Base-by-base conservation (phyloP, 495 filamentous ascomycete species). In the Pyrenula aspistea region DNA sequence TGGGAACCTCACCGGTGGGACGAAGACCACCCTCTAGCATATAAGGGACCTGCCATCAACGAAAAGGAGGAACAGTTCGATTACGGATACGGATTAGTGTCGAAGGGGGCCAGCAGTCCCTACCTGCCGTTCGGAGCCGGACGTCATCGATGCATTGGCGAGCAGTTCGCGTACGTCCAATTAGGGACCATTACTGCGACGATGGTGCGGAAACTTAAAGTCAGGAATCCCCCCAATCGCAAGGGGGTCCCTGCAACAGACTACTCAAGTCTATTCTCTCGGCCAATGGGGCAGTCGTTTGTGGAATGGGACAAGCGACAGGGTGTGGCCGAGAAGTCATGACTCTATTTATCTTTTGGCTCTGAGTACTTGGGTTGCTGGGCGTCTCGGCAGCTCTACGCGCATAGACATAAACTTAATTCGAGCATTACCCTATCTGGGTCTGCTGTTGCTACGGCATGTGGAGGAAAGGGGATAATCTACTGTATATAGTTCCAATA, bases 1-100 rank as follows among this genome's bases (percentile, higher is more conserved):
- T 80, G 77, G 77, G 67, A 79, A 58, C 77, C 77, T 49, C 74
- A 78, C 63, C 75, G 77, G 23, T 80, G 77, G 78, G 74, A 78
- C 47, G 66, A 69, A 51, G 57, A 53, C 10, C 54, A 56, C 24
- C 20, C 36, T 22, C 55, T 60, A 4, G 25, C 20, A 12, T 24
- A 42, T 12, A 42, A 52, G 22, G 54, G 60, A 19, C 47, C 56
- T 1, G 36, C 61, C 53, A 67, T 63, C 55, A 57, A 67, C 10
- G 66, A 73, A 12, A 68, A 73, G 21, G 68, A 72, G 22, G 74
- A 77, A 60, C 68, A 72, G 65, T 61, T n/a, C n/a, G 73, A 76
- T 53, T 75, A 77, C 57, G 74, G 72, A 2, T 76, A 76, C 50
- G 74, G 75, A 50, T 57, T 72, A 23, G 70, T 78, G 24, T 74